These are phyloP conservation scores for Carex myosuroides DNA, from an alignment of 176 grass and related monocot species.

Conservation along the genomic window DNA sequence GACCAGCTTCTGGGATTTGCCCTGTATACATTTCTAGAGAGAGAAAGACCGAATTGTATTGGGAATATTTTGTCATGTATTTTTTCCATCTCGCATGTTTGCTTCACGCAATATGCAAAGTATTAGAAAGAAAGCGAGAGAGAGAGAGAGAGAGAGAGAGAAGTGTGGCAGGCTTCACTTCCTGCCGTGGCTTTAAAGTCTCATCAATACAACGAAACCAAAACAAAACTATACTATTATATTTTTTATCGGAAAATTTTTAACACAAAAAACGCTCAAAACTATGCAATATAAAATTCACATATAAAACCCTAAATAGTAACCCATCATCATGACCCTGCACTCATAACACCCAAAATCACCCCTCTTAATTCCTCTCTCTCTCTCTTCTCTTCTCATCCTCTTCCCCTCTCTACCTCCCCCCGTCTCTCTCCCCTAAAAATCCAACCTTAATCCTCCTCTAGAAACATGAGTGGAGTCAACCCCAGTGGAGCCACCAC, in stretches of 20 bases:
- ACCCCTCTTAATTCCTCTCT: not conserved
- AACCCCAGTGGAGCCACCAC: conserved; percentile 43
- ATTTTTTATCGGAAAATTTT: conserved; percentile 19
- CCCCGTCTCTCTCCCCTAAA: conserved; percentile 9
- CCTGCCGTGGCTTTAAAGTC: conserved; percentile 99
- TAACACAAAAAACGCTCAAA: conserved; percentile 16
- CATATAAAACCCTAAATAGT: conserved; percentile 38
- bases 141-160: conserved; percentile 32
- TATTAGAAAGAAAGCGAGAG: conserved; percentile 39
- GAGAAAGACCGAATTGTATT: conserved; percentile 21
- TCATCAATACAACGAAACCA: conserved; percentile 82
- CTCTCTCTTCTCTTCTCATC: not conserved
- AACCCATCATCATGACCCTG: conserved; percentile 48
- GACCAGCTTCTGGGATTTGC: not conserved
- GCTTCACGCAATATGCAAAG: conserved; percentile 96
- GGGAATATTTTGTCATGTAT: conserved; percentile 23
- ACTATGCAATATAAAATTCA: conserved; percentile 22
- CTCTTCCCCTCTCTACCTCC: not conserved
- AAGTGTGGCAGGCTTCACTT: conserved; percentile 43
- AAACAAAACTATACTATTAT: conserved; percentile 32
- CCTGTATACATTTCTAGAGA: conserved; percentile 27
- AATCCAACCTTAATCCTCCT: conserved; percentile 2
- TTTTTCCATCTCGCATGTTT: conserved; percentile 56
- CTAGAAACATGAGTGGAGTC: conserved; percentile 30
- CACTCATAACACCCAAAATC: conserved; percentile 50